A percentile compares a stretch with the other conserved stretches of the same genome.
Evolutionary conservation across 1,284 basidiomycete genomes (phyloP).

Genomic region (Boletus semigastroideus): DNA sequence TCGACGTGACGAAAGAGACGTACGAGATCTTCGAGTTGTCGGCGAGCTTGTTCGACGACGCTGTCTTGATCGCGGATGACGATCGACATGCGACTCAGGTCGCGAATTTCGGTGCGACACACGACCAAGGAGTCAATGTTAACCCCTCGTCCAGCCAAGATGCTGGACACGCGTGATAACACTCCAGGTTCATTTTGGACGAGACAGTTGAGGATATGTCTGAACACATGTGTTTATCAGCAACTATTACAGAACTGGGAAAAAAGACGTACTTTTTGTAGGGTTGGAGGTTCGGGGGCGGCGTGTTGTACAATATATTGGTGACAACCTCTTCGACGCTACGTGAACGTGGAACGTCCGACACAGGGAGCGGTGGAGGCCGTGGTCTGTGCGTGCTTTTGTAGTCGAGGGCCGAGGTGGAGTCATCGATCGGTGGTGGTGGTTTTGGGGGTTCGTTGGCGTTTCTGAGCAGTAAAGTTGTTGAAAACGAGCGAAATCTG

Average conservation of each 20-base stretch:
- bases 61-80: constrained; percentile 96
- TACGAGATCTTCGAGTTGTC: constrained; percentile 93
- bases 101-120: constrained; percentile 96
- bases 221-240: constrained; percentile 27
- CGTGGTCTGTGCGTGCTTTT: constrained; percentile 71
- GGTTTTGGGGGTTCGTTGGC: constrained; percentile 43
- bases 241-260: not conserved
- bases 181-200: constrained; percentile 99
- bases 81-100: constrained; percentile 98
- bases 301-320: constrained; percentile 95
- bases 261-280: constrained; percentile 79
- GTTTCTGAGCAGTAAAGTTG: constrained; percentile 12
- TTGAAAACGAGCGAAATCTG: constrained; percentile 18
- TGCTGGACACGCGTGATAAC: constrained; percentile 95
- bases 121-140: constrained; percentile 99
- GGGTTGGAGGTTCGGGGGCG: constrained; percentile 88
- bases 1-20: constrained; percentile 30
- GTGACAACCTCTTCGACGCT: constrained; percentile 93
- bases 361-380: constrained; percentile 76
- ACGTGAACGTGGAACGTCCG: constrained; percentile 72
- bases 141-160: constrained; percentile 95
- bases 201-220: constrained; percentile 96
- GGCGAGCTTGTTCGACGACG: constrained; percentile 94
- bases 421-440: constrained; percentile 79
- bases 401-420: constrained; percentile 94